Evolutionary conservation across 2,329 filamentous ascomycete species (phyloP).

Genomic region (Fusarium xylarioides): DNA sequence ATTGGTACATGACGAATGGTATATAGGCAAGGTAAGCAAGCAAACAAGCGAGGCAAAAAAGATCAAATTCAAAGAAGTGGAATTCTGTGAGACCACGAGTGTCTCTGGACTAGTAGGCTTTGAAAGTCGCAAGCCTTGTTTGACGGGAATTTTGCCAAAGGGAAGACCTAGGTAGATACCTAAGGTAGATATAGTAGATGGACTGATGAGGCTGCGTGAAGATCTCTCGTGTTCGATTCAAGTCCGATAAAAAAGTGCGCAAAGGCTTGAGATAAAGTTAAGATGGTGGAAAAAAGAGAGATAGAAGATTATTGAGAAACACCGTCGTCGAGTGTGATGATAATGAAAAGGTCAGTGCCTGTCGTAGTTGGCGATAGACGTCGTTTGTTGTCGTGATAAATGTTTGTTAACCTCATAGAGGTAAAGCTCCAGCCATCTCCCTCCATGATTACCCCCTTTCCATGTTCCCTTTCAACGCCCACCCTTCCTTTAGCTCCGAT

Average conservation of each 20-base stretch:
- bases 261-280: background rate
- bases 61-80: background rate
- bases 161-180: constrained; percentile 1
- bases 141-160: constrained; percentile 4
- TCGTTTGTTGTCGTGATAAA: constrained; percentile 23
- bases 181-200: background rate
- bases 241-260: background rate
- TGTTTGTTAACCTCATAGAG: background rate
- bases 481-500: constrained; percentile 6
- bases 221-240: background rate
- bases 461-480: constrained; percentile 1
- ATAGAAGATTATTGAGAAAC: background rate
- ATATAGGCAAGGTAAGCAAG: constrained; percentile 15
- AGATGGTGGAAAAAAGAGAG: background rate
- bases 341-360: background rate
- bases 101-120: background rate
- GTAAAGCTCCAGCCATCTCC: background rate
- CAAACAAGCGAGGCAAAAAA: background rate
- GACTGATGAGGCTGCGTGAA: background rate
- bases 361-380: background rate
- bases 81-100: background rate
- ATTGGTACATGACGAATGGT: constrained; percentile 39
- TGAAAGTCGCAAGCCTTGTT: background rate
- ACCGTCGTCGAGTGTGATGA: background rate
- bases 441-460: background rate